Evolutionary conservation across 139 green algal genomes (phyloP), one percentile per base, ranked within the genome.

Genomic region (Coelastrella sp.): DNA sequence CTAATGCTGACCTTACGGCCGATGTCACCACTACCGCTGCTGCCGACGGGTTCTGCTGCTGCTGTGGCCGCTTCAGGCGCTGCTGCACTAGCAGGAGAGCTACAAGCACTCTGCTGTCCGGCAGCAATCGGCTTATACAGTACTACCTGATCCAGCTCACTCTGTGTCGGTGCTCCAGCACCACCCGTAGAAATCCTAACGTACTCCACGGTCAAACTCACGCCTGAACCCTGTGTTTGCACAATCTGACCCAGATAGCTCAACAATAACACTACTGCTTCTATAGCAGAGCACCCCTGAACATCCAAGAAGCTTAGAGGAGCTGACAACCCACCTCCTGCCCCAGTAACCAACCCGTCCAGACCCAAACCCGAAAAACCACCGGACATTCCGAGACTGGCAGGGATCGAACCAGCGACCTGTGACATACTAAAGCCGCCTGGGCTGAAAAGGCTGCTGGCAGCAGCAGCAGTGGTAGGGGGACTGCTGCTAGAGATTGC

Each of bases 241-340:
- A 90, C 85, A 7, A 90, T 10, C 73, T 90, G 85, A 3, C 73
- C 85, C 58, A 90, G 59, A 56, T 60, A 90, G 17, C 85, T 90
- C 58, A 90, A n/a, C 2, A 84, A 16, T 3, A 90, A 13, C 59
- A 84, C 85, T n/a, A 90, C 56, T 54, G 56, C 73, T 54, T 90
- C 85, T 11, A 68, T 60, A 64, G 73, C 85, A 23, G 85, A 90
- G 58, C 85, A 90, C 5, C 85, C 85, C 4, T 23, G 73, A 3
- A 90, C 73, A 57, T 90, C 73, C 23, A 90, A 5, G 19, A 90
- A 47, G 20, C 57, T 74, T 22, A 90, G 22, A 32, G 85, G 73
- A 16, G 19, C 23, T 23, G 66, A 47, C 17, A 80, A 11, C 13
- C 47, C 66, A 5, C 54, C 80, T 75, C 59, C 16, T 64, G 81